Evolutionary conservation across 371 early-diverging fungal species (phyloP).

Genomic region (Massospora cicadina): DNA sequence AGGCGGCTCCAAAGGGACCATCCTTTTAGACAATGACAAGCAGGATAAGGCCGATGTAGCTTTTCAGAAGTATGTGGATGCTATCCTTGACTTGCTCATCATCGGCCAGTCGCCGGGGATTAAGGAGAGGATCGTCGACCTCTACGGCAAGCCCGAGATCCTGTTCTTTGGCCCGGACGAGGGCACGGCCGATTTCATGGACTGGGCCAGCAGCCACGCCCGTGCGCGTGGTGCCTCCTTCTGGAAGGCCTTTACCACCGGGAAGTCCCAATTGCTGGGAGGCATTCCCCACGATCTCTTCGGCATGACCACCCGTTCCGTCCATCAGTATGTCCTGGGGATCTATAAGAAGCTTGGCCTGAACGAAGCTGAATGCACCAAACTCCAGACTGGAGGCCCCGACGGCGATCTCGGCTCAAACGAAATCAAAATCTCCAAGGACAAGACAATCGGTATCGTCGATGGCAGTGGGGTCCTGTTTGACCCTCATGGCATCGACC

Average conservation of each 20-base stretch:
- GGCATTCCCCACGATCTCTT: constrained; percentile 95
- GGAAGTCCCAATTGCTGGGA: constrained; percentile 87
- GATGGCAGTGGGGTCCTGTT: constrained; percentile 93
- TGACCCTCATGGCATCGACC: constrained; percentile 85
- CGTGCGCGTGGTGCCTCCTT: constrained; percentile 75
- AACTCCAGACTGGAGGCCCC: constrained; percentile 95
- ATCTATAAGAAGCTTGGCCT: constrained; percentile 78
- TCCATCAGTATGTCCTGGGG: constrained; percentile 95
- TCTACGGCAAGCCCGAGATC: constrained; percentile 80
- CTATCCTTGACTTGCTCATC: constrained; percentile 82
- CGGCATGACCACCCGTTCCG: constrained; percentile 97
- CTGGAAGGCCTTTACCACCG: constrained; percentile 99
- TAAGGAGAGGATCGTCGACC: constrained; percentile 88
- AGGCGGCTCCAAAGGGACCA: constrained; percentile 97
- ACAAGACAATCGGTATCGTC: constrained; percentile 85
- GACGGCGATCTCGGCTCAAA: constrained; percentile 97
- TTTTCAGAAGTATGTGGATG: constrained; percentile 96
- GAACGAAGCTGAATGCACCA: constrained; percentile 56
- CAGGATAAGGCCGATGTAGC: constrained; percentile 94
- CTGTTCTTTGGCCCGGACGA: constrained; percentile 98
- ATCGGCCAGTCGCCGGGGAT: constrained; percentile 83
- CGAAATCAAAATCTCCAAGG: constrained; percentile 94
- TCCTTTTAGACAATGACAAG: constrained; percentile 75
- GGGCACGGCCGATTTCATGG: constrained; percentile 97
- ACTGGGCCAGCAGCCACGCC: constrained; percentile 97